phyloP scores from a whole-genome alignment of 2,329 filamentous ascomycete genomes.

The Leptographium radiaticola region DNA sequence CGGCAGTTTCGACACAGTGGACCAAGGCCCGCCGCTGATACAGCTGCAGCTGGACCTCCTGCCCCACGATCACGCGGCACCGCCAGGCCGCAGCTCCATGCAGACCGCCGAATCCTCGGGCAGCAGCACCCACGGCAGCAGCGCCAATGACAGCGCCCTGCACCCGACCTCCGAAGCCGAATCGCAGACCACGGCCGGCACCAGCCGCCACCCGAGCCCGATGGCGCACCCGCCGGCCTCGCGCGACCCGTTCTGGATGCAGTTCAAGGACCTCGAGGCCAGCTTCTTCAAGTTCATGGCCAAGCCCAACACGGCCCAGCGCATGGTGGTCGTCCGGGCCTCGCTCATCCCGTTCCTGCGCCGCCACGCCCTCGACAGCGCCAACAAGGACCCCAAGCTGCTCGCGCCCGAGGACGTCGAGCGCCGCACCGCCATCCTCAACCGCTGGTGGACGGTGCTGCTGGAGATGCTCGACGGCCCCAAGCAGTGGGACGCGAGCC shows the following conservation, averaged over 20 bases:
- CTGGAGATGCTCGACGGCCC: slow-evolving; percentile 66
- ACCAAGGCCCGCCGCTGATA: slow-evolving; percentile 1
- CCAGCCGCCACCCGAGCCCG: slow-evolving; percentile 22
- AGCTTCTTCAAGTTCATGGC: slow-evolving; percentile 45
- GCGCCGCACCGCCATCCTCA: slow-evolving; percentile 62
- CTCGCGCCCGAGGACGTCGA: slow-evolving; percentile 75
- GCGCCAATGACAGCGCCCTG: slow-evolving; percentile 13
- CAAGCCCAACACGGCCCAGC: slow-evolving; percentile 56
- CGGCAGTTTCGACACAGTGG: not conserved
- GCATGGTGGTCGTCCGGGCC: slow-evolving; percentile 61
- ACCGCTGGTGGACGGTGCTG: slow-evolving; percentile 82
- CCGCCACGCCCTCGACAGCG: slow-evolving; percentile 54
- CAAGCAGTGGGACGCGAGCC: slow-evolving; percentile 2
- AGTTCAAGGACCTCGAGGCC: slow-evolving; percentile 41
- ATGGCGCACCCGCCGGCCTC: slow-evolving; percentile 25
- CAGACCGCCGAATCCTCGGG: slow-evolving; percentile 14
- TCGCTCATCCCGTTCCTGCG: slow-evolving; percentile 66
- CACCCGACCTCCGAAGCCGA: slow-evolving; percentile 16
- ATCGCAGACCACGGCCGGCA: slow-evolving; percentile 28
- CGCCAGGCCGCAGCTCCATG: slow-evolving; percentile 11
- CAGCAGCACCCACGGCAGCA: slow-evolving; percentile 13
- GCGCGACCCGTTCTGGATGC: slow-evolving; percentile 41
- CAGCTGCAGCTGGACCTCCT: not conserved
- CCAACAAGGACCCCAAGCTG: slow-evolving; percentile 34
- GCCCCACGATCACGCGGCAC: not conserved